These are phyloP conservation scores for Phytophthora aleatoria DNA, from an alignment of 352 stramenopile genomes.

Conservation along the genomic window DNA sequence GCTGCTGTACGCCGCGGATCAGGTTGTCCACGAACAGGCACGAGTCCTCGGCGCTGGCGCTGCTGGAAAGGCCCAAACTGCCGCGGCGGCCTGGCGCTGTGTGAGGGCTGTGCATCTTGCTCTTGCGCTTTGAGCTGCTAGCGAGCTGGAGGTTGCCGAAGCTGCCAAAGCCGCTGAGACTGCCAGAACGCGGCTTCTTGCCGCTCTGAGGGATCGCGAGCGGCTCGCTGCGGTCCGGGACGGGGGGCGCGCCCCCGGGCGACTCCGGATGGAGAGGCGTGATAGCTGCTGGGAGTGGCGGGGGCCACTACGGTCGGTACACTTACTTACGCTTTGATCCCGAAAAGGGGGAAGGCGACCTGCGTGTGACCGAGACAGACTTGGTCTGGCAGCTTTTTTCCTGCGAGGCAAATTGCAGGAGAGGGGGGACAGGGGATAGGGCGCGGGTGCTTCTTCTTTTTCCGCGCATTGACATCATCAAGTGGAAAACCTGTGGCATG, in stretches of 20 bases:
- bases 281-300: constrained; percentile 18
- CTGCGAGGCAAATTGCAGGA: constrained; percentile 5
- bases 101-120: constrained; percentile 31
- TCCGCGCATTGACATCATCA: constrained; percentile 17
- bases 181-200: constrained; percentile 27
- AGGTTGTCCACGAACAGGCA: constrained; percentile 66
- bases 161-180: constrained; percentile 27
- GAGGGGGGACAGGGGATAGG: constrained; percentile 19
- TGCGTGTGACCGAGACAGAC: constrained; percentile 27
- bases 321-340: not conserved
- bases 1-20: constrained; percentile 66
- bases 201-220: constrained; percentile 15
- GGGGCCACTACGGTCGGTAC: not conserved
- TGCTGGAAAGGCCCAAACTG: constrained; percentile 23
- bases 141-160: constrained; percentile 29
- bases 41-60: constrained; percentile 57
- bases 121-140: constrained; percentile 24
- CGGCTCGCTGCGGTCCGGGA: constrained; percentile 21
- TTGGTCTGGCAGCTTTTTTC: constrained; percentile 15
- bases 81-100: constrained; percentile 16
- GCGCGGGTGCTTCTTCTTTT: constrained; percentile 12
- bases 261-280: constrained; percentile 16
- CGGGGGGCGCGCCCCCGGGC: constrained; percentile 9
- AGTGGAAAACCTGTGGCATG: not conserved
- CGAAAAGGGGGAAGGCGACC: constrained; percentile 2